Evolutionary conservation across 2,329 filamentous ascomycete genomes (phyloP).

Genomic region (Penicillium sp.): DNA sequence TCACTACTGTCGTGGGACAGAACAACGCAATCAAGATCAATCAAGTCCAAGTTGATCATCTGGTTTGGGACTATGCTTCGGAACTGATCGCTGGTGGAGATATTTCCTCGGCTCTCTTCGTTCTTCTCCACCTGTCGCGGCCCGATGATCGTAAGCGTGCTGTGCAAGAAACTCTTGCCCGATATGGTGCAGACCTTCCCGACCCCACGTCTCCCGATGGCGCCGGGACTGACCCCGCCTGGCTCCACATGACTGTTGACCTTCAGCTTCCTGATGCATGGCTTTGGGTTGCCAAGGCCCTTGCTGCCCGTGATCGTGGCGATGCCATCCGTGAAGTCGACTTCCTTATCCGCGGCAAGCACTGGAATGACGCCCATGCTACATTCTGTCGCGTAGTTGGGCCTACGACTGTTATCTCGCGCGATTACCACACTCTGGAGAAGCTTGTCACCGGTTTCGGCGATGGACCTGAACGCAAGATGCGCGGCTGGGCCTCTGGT

Average conservation of each 20-base stretch:
- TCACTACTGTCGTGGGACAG: slow-evolving; percentile 49
- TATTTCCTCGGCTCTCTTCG: slow-evolving; percentile 71
- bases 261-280: slow-evolving; percentile 72
- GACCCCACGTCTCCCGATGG: slow-evolving; percentile 55
- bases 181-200: slow-evolving; percentile 66
- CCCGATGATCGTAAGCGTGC: slow-evolving; percentile 62
- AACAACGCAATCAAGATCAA: slow-evolving; percentile 54
- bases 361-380: slow-evolving; percentile 77
- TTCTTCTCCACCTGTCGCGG: slow-evolving; percentile 72
- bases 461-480: slow-evolving; percentile 57
- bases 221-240: slow-evolving; percentile 44
- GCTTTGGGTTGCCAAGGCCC: slow-evolving; percentile 85
- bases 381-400: slow-evolving; percentile 80
- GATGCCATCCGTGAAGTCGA: slow-evolving; percentile 71
- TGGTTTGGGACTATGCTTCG: slow-evolving; percentile 62
- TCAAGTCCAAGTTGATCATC: slow-evolving; percentile 63
- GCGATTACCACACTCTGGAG: slow-evolving; percentile 70
- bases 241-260: slow-evolving; percentile 60
- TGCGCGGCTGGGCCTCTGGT: slow-evolving; percentile 74
- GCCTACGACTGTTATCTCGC: slow-evolving; percentile 76
- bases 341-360: slow-evolving; percentile 74
- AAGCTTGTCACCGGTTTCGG: slow-evolving; percentile 70
- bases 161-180: slow-evolving; percentile 71
- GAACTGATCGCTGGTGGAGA: slow-evolving; percentile 56
- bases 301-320: slow-evolving; percentile 72